These are phyloP conservation scores for Asterochloris erici DNA, from an alignment of 139 green algal species.

Conservation along the genomic window DNA sequence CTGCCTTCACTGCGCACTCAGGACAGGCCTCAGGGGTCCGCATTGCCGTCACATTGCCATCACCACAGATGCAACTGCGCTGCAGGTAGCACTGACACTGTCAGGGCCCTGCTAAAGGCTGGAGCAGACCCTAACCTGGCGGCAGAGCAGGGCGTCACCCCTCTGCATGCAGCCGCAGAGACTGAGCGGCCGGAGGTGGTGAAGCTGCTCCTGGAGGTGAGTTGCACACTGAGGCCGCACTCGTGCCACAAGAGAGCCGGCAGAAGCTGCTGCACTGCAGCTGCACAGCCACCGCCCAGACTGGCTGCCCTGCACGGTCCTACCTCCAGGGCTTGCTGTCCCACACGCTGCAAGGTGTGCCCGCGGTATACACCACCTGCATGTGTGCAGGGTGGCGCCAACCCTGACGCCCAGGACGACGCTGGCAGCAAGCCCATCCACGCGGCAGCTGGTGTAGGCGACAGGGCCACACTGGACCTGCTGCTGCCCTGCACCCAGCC, in stretches of 20 bases:
- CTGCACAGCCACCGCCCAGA: background rate
- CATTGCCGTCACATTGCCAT: too few species aligned
- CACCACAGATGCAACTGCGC: background rate
- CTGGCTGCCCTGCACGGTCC: too few species aligned
- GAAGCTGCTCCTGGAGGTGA: constrained; percentile 34
- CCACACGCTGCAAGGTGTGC: too few species aligned
- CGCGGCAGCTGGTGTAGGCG: constrained; percentile 20
- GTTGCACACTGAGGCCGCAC: background rate
- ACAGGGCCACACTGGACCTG: constrained; percentile 23
- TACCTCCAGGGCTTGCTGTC: too few species aligned
- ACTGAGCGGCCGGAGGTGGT: constrained; percentile 14
- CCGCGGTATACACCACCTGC: too few species aligned
- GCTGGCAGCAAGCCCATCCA: constrained; percentile 22
- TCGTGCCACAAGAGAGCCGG: background rate
- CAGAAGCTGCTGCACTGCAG: background rate
- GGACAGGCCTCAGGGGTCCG: too few species aligned
- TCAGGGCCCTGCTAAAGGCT: constrained; percentile 10
- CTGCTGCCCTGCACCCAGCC: constrained; percentile 24
- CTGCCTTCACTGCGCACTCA: background rate
- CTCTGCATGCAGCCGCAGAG: constrained; percentile 43
- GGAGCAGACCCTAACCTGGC: constrained; percentile 22
- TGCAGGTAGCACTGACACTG: constrained; percentile 10
- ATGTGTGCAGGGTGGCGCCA: constrained; percentile 26
- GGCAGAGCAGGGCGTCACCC: constrained; percentile 32
- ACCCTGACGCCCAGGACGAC: constrained; percentile 27